phyloP scores from a whole-genome alignment of 257 asterid genomes.

The Mitragyna speciosa region DNA sequence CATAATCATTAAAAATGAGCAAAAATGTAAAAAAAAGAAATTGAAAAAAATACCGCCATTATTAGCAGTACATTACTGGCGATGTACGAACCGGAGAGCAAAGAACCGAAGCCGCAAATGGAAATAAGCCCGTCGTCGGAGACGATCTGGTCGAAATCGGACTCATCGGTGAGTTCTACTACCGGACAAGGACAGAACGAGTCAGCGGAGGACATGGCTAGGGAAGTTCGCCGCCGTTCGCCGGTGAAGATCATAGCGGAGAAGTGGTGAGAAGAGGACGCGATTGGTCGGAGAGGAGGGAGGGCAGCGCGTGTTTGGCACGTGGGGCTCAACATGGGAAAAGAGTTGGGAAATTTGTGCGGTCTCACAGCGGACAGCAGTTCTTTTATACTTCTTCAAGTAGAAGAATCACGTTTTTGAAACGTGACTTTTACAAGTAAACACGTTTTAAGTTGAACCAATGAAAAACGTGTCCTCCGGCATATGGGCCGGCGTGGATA shows the following conservation, averaged over 20 bases:
- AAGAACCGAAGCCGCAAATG: conserved; percentile 91
- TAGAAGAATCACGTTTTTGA: too few species aligned
- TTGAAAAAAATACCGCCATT: not conserved
- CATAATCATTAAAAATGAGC: not conserved
- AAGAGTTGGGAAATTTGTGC: too few species aligned
- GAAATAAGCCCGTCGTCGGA: conserved; percentile 81
- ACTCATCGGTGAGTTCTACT: conserved; percentile 62
- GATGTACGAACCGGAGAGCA: conserved; percentile 71
- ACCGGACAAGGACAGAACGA: conserved; percentile 15
- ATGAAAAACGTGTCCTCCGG: too few species aligned
- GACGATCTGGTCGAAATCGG: conserved; percentile 70
- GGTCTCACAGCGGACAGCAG: too few species aligned
- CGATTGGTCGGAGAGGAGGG: not conserved
- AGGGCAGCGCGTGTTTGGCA: conserved; percentile 1
- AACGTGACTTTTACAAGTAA: too few species aligned
- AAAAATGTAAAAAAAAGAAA: not conserved
- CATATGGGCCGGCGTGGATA: too few species aligned
- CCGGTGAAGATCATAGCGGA: conserved; percentile 6
- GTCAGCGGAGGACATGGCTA: conserved; percentile 24
- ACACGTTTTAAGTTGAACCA: too few species aligned
- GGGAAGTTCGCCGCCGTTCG: not conserved
- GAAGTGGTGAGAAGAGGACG: not conserved
- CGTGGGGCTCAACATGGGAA: not conserved
- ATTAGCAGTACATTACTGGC: not conserved
- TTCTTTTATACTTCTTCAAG: too few species aligned